Evolutionary conservation across 148 eudicot species (phyloP), one percentile per base, ranked within the genome.

Genomic region (Camellia lanceoleosa): DNA sequence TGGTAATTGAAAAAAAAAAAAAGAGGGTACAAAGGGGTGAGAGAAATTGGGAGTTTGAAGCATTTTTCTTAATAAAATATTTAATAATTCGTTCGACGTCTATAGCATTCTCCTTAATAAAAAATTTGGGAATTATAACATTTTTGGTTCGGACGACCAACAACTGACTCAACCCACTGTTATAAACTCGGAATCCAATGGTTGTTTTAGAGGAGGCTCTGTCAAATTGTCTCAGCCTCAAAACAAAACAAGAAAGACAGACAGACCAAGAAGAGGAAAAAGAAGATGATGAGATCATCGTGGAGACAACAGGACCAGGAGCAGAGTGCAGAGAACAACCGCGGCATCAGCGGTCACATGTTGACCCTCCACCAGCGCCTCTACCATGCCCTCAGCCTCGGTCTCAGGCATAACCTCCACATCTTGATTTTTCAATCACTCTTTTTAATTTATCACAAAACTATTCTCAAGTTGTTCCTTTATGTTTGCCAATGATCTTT

Each of bases 351-450:
- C 47, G 71, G 80, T 20, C 90, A 88, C 82, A 64, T 89, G 52
- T 43, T 30, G 75, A 90, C 81, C n/a, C 89, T 91, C 52, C 97
- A 91, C 77, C 90, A 87, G 61, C 97, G 94, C 82, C 90, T 94
- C 72, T 81, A 89, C 75, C 86, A 91, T 79, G 85, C 93, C 71
- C 88, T 94, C 66, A 82, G 84, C 72, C 93, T 92, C 54, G 94
- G 90, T 63, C 86, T 86, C 75, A 84, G 91, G 90, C 86, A 51
- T 23, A 16, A 14, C 61, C 68, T 23, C 23, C 47, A 56, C 54
- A 16, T 58, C 54, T 68, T 14, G 30, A 20, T 14, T 55, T n/a
- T 16, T 55, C 8, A 23, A 19, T 15, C 43, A 42, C 10, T 46
- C 38, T 42, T 44, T 0, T 30, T 49, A 18, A 23, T 54, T 42